Evolutionary conservation across 441 rosid genomes (phyloP).

Genomic region (Gossypium davidsonii): DNA sequence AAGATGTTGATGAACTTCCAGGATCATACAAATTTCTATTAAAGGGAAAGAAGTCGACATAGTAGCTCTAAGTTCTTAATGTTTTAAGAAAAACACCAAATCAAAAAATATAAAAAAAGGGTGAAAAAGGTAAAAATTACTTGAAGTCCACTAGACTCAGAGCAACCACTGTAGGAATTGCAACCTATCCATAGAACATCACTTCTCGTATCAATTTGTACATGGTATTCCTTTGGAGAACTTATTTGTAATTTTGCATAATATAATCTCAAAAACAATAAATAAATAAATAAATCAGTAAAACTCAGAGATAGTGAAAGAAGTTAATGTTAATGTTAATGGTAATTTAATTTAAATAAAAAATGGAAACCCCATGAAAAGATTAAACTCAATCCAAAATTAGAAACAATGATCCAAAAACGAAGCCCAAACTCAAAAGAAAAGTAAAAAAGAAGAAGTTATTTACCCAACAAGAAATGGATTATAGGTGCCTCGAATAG

Average conservation of each 20-base stretch:
- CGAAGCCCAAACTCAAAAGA: background rate
- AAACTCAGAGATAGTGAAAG: background rate
- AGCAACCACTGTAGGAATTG: background rate
- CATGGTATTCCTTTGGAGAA: background rate
- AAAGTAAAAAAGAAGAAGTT: background rate
- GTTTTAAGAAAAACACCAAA: background rate
- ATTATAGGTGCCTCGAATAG: background rate
- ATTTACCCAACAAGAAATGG: background rate
- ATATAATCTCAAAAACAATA: background rate
- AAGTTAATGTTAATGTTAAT: background rate
- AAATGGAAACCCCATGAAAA: background rate
- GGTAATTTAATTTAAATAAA: background rate
- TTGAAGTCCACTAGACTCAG: background rate
- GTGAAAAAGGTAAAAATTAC: background rate
- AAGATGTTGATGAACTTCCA: background rate
- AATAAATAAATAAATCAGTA: background rate
- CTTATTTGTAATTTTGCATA: background rate
- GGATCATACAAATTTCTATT: background rate
- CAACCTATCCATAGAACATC: background rate
- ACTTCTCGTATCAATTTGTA: background rate
- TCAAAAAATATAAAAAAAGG: background rate
- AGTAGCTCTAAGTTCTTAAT: no score
- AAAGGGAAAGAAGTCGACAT: no score
- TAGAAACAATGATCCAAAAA: background rate
- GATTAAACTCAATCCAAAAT: background rate